Base-by-base conservation (phyloP, 2,329 filamentous ascomycete species). In the Diaporthe australafricana region DNA sequence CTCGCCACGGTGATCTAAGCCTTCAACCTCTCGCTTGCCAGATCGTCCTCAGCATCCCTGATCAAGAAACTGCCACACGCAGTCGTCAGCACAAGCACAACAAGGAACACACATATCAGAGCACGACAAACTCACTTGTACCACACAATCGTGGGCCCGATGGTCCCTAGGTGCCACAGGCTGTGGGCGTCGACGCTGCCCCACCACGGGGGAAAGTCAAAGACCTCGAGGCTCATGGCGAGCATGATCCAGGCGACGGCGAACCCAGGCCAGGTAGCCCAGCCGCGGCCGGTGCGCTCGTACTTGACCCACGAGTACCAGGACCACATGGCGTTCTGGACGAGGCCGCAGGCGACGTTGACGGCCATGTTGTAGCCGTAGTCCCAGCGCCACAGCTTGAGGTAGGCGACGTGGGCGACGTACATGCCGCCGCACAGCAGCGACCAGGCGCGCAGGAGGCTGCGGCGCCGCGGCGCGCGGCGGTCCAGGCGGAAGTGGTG, bases 291-390 rank as follows among this genome's bases (percentile, higher is more conserved):
- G 22, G 92, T 89, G 81, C 90, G 90, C 75, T 87, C 86, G 83
- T 96, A 98, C 76, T 92, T 89, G 75, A 85, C 84, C 76, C 93
- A 89, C 80, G 93, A 95, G 83, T 97, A 98, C 81, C 89, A 93
- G 53, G 88, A 93, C 96, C 96, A 98, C 71, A 98, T 83, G 5
- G 91, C 67, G 78, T 98, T 98, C 79, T 95, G 92, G 5, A 95
- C 81, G 50, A 95, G 85, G 4, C 96, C 96, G 14, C 93, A 89
- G 3, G 88, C 90, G 25, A 99, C 93, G 78, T 98, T 99, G 66
- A 95, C 96, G 1, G 93, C 91, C 95, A 99, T 98, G 81, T 99
- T 99, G 84, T 99, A 99, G 6, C 92, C 93, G 81, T 99, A 99
- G 82, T 98, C 93, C 93, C 96, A 99, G 22, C 87, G 86, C 86